These are phyloP conservation scores for Aspergillus brunneoviolaceus DNA, from an alignment of 2,329 filamentous ascomycete genomes.

Conservation along the genomic window DNA sequence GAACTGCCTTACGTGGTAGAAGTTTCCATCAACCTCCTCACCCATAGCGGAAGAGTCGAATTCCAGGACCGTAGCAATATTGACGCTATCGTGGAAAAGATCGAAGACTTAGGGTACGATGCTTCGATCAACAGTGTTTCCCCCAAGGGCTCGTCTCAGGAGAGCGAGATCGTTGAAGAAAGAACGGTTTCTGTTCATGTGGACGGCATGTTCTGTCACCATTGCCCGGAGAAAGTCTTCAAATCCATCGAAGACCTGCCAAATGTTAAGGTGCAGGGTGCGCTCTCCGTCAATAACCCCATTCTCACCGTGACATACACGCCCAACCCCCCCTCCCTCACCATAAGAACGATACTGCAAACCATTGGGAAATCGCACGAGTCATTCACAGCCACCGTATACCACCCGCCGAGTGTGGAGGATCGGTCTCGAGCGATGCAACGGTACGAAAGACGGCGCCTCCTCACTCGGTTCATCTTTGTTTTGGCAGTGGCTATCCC, in stretches of 20 bases:
- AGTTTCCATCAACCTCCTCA: slow-evolving; percentile 53
- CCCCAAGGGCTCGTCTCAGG: slow-evolving; percentile 30
- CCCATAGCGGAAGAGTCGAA: slow-evolving; percentile 50
- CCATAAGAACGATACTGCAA: slow-evolving; percentile 70
- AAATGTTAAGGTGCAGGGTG: slow-evolving; percentile 39
- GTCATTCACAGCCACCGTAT: slow-evolving; percentile 66
- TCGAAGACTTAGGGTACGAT: slow-evolving; percentile 65
- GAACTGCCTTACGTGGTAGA: slow-evolving; percentile 47
- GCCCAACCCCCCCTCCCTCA: slow-evolving; percentile 67
- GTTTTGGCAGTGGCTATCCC: slow-evolving; percentile 72
- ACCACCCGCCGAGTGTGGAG: slow-evolving; percentile 79
- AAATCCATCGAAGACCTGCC: slow-evolving; percentile 48
- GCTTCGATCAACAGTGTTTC: slow-evolving; percentile 55
- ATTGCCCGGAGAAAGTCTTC: slow-evolving; percentile 59
- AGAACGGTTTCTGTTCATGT: slow-evolving; percentile 65
- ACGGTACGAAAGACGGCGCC: slow-evolving; percentile 64
- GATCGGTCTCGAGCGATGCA: slow-evolving; percentile 75
- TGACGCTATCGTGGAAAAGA: slow-evolving; percentile 47
- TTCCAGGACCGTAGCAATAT: slow-evolving; percentile 51
- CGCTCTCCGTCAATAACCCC: slow-evolving; percentile 61
- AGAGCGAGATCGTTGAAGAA: slow-evolving; percentile 29
- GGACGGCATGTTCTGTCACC: slow-evolving; percentile 72
- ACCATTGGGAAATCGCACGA: slow-evolving; percentile 66
- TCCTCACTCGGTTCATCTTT: slow-evolving; percentile 69
- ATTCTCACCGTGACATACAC: slow-evolving; percentile 70